phyloP scores from a whole-genome alignment of 352 stramenopile genomes.

The Blastocystis sp. region DNA sequence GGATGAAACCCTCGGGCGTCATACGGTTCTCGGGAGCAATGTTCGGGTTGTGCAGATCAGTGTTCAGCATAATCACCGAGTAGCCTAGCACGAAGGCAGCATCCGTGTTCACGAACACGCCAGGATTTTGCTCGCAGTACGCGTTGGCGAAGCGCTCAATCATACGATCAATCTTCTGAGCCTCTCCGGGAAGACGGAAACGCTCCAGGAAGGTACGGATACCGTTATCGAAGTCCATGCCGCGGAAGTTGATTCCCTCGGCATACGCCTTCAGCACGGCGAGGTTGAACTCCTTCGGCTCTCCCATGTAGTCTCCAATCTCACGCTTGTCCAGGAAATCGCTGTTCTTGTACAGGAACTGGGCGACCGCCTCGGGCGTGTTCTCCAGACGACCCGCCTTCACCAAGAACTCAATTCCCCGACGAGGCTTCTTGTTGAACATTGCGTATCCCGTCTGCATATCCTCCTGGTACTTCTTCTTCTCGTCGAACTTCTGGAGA shows the following conservation, averaged over 20 bases:
- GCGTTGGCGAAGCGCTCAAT: conserved; percentile 98
- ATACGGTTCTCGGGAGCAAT: conserved; percentile 90
- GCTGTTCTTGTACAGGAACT: conserved; percentile 81
- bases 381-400: conserved; percentile 79
- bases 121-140: conserved; percentile 73
- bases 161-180: conserved; percentile 99
- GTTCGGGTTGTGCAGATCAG: conserved; percentile 96
- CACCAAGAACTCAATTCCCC: conserved; percentile 78
- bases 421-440: conserved; percentile 89
- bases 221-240: conserved; percentile 81
- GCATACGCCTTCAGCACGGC: conserved; percentile 86
- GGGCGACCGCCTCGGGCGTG: conserved; percentile 78
- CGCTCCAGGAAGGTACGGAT: conserved; percentile 89
- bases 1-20: conserved; percentile 86
- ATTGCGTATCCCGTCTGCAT: conserved; percentile 87
- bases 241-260: conserved; percentile 84
- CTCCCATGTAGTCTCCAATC: conserved; percentile 91
- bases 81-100: conserved; percentile 95
- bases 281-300: conserved; percentile 78
- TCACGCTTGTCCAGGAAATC: conserved; percentile 86
- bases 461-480: conserved; percentile 86
- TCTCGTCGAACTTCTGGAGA: conserved; percentile 77
- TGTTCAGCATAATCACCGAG: conserved; percentile 86
- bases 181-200: conserved; percentile 94
- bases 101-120: conserved; percentile 83